These are phyloP conservation scores for Alternaria viburni DNA, from an alignment of 2,329 filamentous ascomycete species.

Conservation along the genomic window DNA sequence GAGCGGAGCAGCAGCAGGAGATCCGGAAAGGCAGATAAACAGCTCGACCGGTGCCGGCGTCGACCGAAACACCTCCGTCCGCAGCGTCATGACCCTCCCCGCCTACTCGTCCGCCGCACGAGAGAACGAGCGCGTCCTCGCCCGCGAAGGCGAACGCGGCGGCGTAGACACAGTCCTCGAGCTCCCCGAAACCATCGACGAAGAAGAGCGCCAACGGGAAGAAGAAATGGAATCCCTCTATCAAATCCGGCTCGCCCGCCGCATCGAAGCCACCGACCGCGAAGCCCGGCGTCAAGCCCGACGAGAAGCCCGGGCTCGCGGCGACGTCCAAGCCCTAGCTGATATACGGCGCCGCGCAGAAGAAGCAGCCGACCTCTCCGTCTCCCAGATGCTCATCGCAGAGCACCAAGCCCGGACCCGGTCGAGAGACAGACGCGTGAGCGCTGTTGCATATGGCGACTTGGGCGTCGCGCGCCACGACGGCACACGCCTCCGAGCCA, in stretches of 20 bases:
- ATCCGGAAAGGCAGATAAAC: conserved; percentile 35
- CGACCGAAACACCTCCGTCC: conserved; percentile 82
- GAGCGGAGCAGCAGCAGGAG: conserved; percentile 30
- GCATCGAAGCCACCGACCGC: conserved; percentile 76
- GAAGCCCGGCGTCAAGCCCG: conserved; percentile 75
- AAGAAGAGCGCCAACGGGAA: conserved; percentile 79
- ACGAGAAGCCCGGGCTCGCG: conserved; percentile 72
- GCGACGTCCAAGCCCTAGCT: conserved; percentile 73
- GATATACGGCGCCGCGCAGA: conserved; percentile 59
- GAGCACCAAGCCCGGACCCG: conserved; percentile 63
- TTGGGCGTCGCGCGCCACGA: conserved; percentile 79
- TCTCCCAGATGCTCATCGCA: conserved; percentile 57
- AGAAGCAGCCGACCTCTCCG: conserved; percentile 49
- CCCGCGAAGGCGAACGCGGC: conserved; percentile 85
- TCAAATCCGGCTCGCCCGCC: conserved; percentile 80
- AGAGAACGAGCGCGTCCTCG: conserved; percentile 81
- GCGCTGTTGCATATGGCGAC: conserved; percentile 77
- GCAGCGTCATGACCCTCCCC: conserved; percentile 93
- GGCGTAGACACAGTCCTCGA: conserved; percentile 93
- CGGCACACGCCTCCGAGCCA: conserved; percentile 75
- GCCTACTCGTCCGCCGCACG: conserved; percentile 77
- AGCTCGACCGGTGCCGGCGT: conserved; percentile 56
- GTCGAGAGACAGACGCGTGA: conserved; percentile 65
- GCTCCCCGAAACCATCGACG: conserved; percentile 78
- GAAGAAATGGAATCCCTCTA: conserved; percentile 93